Base-by-base conservation (phyloP, 805 yeast genomes). In the Metschnikowia noctiluminum region DNA sequence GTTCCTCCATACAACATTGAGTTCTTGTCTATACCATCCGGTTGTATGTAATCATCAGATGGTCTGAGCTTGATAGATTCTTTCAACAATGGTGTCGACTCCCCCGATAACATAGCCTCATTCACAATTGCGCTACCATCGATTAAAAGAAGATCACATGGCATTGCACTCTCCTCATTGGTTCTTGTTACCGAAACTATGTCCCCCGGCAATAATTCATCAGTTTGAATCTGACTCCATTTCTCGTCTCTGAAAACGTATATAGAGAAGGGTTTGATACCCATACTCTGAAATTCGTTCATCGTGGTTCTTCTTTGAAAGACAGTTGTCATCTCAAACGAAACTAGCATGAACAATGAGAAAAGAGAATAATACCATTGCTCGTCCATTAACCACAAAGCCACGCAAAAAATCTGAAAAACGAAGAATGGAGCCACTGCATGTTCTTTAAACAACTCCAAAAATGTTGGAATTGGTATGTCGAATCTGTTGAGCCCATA, bases 91-190 rank as follows among this genome's bases (percentile, higher is more conserved):
- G 99, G 99, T 39, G 99, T 94, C 6, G 97, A 90, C 73, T 94
- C 99, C 66, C 99, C 99, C 6, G 97, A 89, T 48, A 94, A 82
- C 99, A 94, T 94, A 26, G 99, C 99, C 76, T 94, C 99, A 64
- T 94, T 94, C 40, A 94, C 96, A 63, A 94, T 94, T 56, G 96
- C 94, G 15, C 96, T 79, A 45, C 99, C 99, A 60, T 85, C 91
- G 44, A 89, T 68, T 40, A 94, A 75, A 35, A 94, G 69, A 69
- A 94, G 70, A 68, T 94, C 99, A 74, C 99, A 94, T 14, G 99
- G 97, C 46, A 94, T 72, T 1, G 98, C 96, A 54, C 86, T 80
- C 48, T 89, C 98, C 43, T 92, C 99, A 46, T 77, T 84, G 6
- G 97, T 87, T 74, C 99, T 85, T 8, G 87, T 80, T 41, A 91